Conservation (phyloP, 352 stramenopile genomes). For the Globisporangium cystogenes region DNA sequence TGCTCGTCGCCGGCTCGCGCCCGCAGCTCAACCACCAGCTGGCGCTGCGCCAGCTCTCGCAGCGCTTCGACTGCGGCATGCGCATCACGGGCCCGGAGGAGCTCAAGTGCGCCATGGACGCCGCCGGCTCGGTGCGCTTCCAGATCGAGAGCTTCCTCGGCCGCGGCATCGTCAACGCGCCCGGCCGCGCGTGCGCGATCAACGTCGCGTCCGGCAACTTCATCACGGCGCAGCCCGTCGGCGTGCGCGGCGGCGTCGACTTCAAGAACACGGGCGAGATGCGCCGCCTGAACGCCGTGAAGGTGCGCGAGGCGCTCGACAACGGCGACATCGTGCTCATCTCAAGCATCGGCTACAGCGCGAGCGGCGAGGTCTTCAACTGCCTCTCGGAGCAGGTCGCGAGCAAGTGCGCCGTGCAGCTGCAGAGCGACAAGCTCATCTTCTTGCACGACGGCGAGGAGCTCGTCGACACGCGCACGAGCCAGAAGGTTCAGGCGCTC, state of each 20-base stretch:
- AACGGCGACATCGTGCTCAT: constrained; percentile 95
- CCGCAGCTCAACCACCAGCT: constrained; percentile 94
- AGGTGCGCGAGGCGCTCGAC: constrained; percentile 91
- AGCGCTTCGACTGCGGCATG: constrained; percentile 75
- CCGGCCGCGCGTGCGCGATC: constrained; percentile 57
- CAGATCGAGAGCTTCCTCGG: constrained; percentile 86
- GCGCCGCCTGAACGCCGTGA: constrained; percentile 88
- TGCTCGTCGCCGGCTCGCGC: constrained; percentile 94
- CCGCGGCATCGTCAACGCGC: constrained; percentile 81
- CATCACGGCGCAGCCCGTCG: constrained; percentile 91
- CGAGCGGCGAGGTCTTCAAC: constrained; percentile 93
- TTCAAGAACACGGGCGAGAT: constrained; percentile 93
- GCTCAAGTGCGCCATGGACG: constrained; percentile 93
- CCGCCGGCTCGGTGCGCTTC: constrained; percentile 87
- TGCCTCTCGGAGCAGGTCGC: constrained; percentile 87
- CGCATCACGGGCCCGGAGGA: constrained; percentile 91
- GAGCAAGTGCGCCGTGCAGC: constrained; percentile 80
- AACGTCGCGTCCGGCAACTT: constrained; percentile 97
- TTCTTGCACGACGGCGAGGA: constrained; percentile 88
- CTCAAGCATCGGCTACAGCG: constrained; percentile 94
- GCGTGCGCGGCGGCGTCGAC: constrained; percentile 82
- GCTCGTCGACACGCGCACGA: constrained; percentile 77
- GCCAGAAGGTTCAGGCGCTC: constrained; percentile 72
- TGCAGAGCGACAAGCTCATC: constrained; percentile 85
- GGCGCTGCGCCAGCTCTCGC: constrained; percentile 48